These are phyloP conservation scores for Puccinia coronata DNA, from an alignment of 1,284 basidiomycete genomes.

Conservation along the genomic window DNA sequence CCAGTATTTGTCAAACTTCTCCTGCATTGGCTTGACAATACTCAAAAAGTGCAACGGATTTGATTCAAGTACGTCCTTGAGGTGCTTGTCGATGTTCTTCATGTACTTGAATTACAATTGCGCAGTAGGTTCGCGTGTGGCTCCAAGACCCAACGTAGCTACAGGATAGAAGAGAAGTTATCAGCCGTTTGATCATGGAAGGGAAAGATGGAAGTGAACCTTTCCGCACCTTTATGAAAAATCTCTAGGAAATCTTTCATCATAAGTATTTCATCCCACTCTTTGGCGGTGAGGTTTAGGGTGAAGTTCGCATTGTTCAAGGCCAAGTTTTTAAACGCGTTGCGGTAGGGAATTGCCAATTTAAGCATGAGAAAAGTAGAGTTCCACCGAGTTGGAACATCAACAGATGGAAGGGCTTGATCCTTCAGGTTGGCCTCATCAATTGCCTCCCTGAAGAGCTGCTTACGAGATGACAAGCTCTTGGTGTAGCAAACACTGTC, in stretches of 20 bases:
- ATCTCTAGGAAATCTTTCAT: background rate
- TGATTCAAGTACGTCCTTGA: background rate
- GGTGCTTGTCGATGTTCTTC: background rate
- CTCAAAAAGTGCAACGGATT: background rate
- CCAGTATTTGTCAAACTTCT: slow-evolving; percentile 5
- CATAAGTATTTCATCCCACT: background rate
- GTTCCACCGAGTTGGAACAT: background rate
- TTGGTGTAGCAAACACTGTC: background rate
- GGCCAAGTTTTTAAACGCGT: background rate
- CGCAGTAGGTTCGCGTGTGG: background rate
- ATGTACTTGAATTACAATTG: background rate
- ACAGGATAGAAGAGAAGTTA: background rate
- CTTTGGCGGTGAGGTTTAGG: background rate
- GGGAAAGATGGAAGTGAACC: background rate
- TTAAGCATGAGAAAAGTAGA: background rate
- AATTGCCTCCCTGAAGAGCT: background rate
- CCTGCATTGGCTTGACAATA: background rate
- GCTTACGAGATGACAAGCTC: background rate
- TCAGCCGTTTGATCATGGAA: background rate
- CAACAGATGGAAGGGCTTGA: background rate
- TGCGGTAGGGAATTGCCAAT: background rate
- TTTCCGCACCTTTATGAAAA: background rate
- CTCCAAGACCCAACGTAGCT: background rate
- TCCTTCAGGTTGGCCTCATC: background rate
- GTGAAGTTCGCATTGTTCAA: background rate